A percentile compares a stretch with the other conserved stretches of the same genome.
phyloP scores from a whole-genome alignment of 83 land plant genomes.

The Picea abies region DNA sequence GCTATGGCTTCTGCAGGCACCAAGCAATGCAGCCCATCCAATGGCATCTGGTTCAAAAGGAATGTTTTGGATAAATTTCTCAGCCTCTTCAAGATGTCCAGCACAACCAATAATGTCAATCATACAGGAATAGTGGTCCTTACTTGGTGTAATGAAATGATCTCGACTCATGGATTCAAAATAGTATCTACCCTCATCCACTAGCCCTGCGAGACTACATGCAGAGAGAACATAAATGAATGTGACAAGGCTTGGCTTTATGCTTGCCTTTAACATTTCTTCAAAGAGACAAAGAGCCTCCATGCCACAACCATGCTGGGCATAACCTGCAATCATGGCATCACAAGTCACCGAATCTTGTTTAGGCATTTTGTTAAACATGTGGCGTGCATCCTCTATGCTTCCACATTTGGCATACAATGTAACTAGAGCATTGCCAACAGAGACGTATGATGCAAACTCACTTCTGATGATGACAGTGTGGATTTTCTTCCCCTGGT shows the following conservation, averaged over 20 bases:
- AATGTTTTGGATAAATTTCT: conserved; percentile 29
- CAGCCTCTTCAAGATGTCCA: conserved; percentile 39
- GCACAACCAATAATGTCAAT: conserved; percentile 40
- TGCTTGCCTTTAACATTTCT: conserved; percentile 22
- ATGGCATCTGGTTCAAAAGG: conserved; percentile 32
- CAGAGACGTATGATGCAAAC: too few relatives aligned
- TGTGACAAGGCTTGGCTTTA: not conserved
- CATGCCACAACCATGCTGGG: too few relatives aligned
- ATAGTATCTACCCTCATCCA: conserved; percentile 30
- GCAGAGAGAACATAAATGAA: conserved; percentile 17
- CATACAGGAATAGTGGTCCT: conserved; percentile 47
- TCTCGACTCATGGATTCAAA: conserved; percentile 34
- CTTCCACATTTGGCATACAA: too few relatives aligned
- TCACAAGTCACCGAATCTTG: too few relatives aligned
- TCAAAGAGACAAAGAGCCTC: conserved; percentile 1
- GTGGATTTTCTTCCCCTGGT: too few relatives aligned
- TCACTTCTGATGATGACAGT: too few relatives aligned
- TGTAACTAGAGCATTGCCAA: not conserved
- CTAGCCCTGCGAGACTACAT: conserved; percentile 45
- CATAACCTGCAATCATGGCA: too few relatives aligned
- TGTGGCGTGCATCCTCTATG: too few relatives aligned
- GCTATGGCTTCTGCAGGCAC: conserved; percentile 35
- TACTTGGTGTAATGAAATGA: conserved; percentile 25
- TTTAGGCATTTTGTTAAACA: too few relatives aligned
- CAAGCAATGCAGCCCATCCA: conserved; percentile 42